Evolutionary conservation across 2,329 filamentous ascomycete species (phyloP), one percentile per base, ranked within the genome.

Genomic region (Chaetomiaceae sp.): DNA sequence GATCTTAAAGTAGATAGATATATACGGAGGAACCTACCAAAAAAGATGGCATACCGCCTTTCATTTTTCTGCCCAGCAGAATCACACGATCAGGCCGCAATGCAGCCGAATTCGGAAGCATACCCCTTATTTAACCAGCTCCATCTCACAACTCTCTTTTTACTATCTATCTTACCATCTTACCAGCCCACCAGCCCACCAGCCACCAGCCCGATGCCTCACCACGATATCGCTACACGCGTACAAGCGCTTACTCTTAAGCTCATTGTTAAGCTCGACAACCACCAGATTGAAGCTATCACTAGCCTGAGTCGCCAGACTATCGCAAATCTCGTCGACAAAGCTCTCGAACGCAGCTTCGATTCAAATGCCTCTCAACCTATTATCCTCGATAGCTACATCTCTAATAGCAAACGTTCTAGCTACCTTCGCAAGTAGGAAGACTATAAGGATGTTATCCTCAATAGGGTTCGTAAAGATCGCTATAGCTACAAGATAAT

Each of bases 211-310:
- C 23, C 23, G 9, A 44, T 44, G 27, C 20, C 16, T 21, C 20
- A 44, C 17, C 16, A 44, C 42, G 42, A 44, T 44, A 44, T 44
- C 20, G 42, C 42, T 17, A 44, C 42, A 16, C 42, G 42, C 19
- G 42, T 31, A 7, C 42, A 44, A 23, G 31, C 42, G 30, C 42
- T 44, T 44, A 44, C 42, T 23, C 31, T 44, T 2, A 44, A 44
- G 42, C 42, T 44, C 3, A 35, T 44, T 20, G 16, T 44, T 19
- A 25, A 44, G 19, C 30, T 44, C 9, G 25, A 31, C 20, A 44
- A 44, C 20, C 13, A 31, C n/a, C 19, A 44, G 31, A 44, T 44
- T 44, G 42, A 44, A 35, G 42, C 25, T 6, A 17, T 44, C 12
- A 44, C 42, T 31, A 31, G 42, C 14, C n/a, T 44, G 14, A 44